A percentile compares a stretch with the other conserved stretches of the same genome.
phyloP scores from a whole-genome alignment of 2,329 filamentous ascomycete genomes.

The Neonectria neomacrospora region DNA sequence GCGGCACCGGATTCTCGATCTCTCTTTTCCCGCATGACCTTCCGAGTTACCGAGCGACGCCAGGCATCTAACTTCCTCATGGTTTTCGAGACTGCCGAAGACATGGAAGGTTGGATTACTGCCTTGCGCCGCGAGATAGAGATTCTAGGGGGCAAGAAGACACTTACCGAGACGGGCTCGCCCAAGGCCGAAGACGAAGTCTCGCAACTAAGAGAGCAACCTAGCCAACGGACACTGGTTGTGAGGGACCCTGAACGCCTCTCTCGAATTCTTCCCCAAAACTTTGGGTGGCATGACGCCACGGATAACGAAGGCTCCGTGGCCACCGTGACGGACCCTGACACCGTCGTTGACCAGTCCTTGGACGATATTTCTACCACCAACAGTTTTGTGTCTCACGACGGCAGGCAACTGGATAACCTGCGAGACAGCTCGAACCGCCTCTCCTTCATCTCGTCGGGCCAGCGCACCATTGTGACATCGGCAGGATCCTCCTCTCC shows the following conservation, averaged over 20 bases:
- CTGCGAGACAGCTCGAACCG: constrained; percentile 67
- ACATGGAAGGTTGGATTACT: constrained; percentile 81
- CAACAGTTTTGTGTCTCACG: constrained; percentile 67
- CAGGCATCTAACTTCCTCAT: constrained; percentile 74
- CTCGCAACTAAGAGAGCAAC: constrained; percentile 50
- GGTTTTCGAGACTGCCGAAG: constrained; percentile 76
- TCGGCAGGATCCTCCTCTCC: constrained; percentile 67
- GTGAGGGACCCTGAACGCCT: constrained; percentile 60
- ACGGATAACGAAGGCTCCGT: constrained; percentile 25
- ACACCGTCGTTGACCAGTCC: constrained; percentile 53
- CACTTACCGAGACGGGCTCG: constrained; percentile 68
- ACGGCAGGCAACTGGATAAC: constrained; percentile 67
- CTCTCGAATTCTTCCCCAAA: constrained; percentile 46
- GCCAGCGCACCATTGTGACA: constrained; percentile 69
- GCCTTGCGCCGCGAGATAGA: constrained; percentile 77
- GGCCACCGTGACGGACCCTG: constrained; percentile 36
- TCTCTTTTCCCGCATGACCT: constrained; percentile 72
- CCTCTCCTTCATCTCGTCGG: constrained; percentile 69
- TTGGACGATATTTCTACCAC: constrained; percentile 67
- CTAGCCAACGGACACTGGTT: constrained; percentile 60
- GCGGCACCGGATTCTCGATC: constrained; percentile 65
- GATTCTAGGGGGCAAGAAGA: constrained; percentile 73
- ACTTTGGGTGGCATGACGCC: constrained; percentile 30
- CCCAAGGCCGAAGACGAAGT: constrained; percentile 55
- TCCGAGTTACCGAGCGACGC: constrained; percentile 65